A percentile compares a stretch with the other conserved stretches of the same genome.
These are phyloP conservation scores for Parasitella parasitica DNA, from an alignment of 371 early-diverging fungal genomes.

Conservation along the genomic window DNA sequence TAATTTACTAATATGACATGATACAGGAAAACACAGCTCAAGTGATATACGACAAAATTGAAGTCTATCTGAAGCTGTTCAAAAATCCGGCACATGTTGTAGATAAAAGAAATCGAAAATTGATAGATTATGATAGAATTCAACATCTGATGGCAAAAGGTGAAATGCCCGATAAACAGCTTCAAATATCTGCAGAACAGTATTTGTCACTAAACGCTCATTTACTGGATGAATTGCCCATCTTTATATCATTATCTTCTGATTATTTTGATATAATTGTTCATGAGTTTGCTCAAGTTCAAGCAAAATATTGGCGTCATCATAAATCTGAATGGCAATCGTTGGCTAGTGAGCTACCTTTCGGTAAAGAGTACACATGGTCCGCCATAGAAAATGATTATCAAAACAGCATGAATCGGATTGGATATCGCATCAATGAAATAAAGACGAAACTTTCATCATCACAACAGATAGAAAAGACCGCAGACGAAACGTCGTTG, in stretches of 20 bases:
- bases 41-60: conserved; percentile 41
- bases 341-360: conserved; percentile 7
- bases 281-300: conserved; percentile 60
- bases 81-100: conserved; percentile 75
- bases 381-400: neutral
- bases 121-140: conserved; percentile 74
- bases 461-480: neutral
- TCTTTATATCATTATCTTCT: conserved; percentile 57
- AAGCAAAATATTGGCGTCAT: conserved; percentile 45
- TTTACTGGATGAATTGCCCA: conserved; percentile 75
- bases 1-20: too few relatives aligned
- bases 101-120: conserved; percentile 73
- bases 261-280: conserved; percentile 66
- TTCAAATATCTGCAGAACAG: conserved; percentile 70
- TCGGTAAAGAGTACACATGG: conserved; percentile 9
- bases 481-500: neutral
- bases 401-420: conserved; percentile 27
- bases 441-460: neutral
- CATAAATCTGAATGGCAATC: conserved; percentile 43
- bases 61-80: conserved; percentile 58
- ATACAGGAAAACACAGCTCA: conserved; percentile 21
- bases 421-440: conserved; percentile 36
- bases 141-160: conserved; percentile 58
- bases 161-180: conserved; percentile 61
- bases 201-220: conserved; percentile 76